Percentiles rank a stretch among this genome's conserved stretches.
These are phyloP conservation scores for Magnusiomyces ingens DNA, from an alignment of 1,139 yeast genomes.

Conservation along the genomic window DNA sequence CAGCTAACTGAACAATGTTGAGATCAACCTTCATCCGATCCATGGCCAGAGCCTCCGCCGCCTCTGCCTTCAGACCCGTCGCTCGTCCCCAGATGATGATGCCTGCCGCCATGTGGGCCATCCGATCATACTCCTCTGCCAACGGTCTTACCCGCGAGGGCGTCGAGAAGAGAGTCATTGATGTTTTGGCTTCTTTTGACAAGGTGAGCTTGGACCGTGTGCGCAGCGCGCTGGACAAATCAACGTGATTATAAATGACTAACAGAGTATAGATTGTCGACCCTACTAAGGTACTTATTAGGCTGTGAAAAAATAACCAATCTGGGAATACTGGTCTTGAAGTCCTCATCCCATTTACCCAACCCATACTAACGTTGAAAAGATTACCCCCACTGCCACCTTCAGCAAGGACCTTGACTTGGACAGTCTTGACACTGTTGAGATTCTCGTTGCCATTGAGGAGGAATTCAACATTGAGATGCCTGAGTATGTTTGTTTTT, in stretches of 20 bases:
- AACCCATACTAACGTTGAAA: neutral
- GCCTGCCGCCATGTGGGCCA: conserved; percentile 15
- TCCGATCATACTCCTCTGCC: conserved; percentile 35
- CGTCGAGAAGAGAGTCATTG: conserved; percentile 68
- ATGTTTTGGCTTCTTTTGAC: conserved; percentile 73
- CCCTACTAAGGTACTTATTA: conserved; percentile 21
- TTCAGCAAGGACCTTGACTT: conserved; percentile 70
- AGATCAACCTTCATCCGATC: conserved; percentile 15
- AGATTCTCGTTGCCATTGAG: conserved; percentile 79
- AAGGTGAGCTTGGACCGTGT: conserved; percentile 53
- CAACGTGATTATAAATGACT: no score
- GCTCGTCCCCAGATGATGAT: conserved; percentile 11
- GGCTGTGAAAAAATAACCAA: no score
- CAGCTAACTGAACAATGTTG: conserved; percentile 11
- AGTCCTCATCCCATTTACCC: no score
- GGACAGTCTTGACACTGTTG: conserved; percentile 80
- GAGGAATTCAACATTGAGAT: conserved; percentile 60
- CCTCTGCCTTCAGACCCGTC: conserved; percentile 10
- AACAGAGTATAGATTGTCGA: conserved; percentile 24
- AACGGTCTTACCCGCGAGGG: conserved; percentile 63
- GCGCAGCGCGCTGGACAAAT: no score
- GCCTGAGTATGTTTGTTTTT: conserved; percentile 46
- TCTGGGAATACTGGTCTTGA: no score
- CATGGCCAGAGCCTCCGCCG: conserved; percentile 13
- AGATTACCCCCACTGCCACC: conserved; percentile 52